Evolutionary conservation across 1,139 yeast species (phyloP), one percentile per base, ranked within the genome.

Genomic region (Wickerhamiella pararugosa): DNA sequence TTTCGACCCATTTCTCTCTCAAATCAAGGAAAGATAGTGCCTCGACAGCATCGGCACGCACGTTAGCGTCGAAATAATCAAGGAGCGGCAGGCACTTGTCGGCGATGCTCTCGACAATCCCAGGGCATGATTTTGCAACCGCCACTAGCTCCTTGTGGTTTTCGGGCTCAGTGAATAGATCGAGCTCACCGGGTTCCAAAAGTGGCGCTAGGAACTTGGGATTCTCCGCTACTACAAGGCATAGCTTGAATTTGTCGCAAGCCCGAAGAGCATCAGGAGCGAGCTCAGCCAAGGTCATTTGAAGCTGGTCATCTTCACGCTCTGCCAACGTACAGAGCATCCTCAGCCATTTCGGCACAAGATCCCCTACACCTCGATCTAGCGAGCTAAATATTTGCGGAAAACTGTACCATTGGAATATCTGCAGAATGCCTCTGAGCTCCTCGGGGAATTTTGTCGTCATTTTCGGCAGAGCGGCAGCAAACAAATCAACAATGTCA

Each of bases 391-490:
- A 28, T 5, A 11, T n/a, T 3, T 10, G 6, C 2, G 32, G 28
- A 15, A 38, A 25, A n/a, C 29, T 27, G 33, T 28, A 27, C 41
- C 41, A 38, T 8, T 38, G 41, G 21, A 38, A 32, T 7, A 11
- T 15, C 7, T 35, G 41, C 8, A 38, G 32, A 25, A 32, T 15
- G 5, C 25, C 33, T n/a, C 21, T 9, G 15, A 25, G 10, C 34
- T 38, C 27, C 29, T 28, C 25, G 8, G 34, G 41, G 29, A 29
- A 25, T 5, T 35, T n/a, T 2, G 15, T 29, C 9, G 36, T 36
- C 36, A 38, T 25, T 3, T 8, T 6, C 3, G 41, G 41, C n/a
- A 38, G 27, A 3, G 41, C 34, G 7, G 7, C 8, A 9, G 31
- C n/a, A 7, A 38, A 6, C 5, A 32, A 11, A 9, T 25, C 28